Conservation (phyloP, 164 flowering plant genomes). For the Umbellularia californica region DNA sequence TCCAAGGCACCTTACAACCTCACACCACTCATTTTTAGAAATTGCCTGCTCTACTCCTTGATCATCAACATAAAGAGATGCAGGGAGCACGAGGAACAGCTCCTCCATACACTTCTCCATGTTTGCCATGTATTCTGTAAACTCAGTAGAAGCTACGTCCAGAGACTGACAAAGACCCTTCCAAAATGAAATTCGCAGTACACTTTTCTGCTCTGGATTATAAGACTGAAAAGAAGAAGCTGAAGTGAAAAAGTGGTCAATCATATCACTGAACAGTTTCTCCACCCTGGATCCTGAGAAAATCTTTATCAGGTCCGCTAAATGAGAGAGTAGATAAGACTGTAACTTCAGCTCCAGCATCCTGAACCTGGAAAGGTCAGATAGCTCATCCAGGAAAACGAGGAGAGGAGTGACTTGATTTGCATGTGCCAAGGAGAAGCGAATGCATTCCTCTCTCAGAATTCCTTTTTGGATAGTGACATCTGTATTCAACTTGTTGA, state of each 20-base stretch:
- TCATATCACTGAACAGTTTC: constrained; percentile 61
- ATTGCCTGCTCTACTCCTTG: constrained; percentile 14
- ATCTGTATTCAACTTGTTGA: constrained; percentile 23
- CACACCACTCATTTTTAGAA: constrained; percentile 56
- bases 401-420: constrained; percentile 56
- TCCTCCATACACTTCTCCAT: constrained; percentile 69
- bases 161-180: constrained; percentile 61
- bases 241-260: constrained; percentile 38
- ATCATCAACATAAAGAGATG: constrained; percentile 19
- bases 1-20: constrained; percentile 63
- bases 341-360: constrained; percentile 70
- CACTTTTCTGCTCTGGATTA: constrained; percentile 32
- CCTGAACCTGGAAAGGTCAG: constrained; percentile 68
- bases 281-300: constrained; percentile 69
- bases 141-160: constrained; percentile 35
- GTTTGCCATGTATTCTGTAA: constrained; percentile 29
- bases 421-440: constrained; percentile 71
- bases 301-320: constrained; percentile 47
- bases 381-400: constrained; percentile 71
- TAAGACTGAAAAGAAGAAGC: constrained; percentile 29
- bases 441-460: constrained; percentile 63
- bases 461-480: constrained; percentile 25
- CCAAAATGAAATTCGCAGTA: constrained; percentile 71
- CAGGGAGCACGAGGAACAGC: constrained; percentile 61
- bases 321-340: constrained; percentile 50